phyloP scores from a whole-genome alignment of 257 asterid genomes.

The Craterostigma plantagineum region DNA sequence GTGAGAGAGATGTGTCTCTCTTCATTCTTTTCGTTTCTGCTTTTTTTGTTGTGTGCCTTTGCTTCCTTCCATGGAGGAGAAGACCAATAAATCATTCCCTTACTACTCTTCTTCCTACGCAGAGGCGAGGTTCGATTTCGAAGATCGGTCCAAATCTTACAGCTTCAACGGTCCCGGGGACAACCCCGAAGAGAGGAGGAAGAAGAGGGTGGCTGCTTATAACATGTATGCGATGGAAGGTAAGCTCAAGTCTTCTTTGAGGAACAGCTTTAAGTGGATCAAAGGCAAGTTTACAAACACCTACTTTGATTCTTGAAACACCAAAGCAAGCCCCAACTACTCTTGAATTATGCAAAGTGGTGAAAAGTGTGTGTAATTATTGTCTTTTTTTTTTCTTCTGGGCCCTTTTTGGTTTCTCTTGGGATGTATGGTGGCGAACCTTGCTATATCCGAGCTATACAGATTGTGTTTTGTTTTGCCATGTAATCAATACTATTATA shows the following conservation, averaged over 20 bases:
- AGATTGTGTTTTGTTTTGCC: too few species aligned
- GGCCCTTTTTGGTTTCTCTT: too few species aligned
- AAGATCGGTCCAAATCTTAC: slow-evolving; percentile 48
- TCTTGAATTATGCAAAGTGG: too few species aligned
- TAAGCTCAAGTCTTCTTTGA: slow-evolving; percentile 64
- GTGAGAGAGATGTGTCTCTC: neutral
- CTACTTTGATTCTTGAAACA: slow-evolving; percentile 19
- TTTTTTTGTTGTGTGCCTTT: too few species aligned
- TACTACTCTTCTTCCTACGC: slow-evolving; percentile 54
- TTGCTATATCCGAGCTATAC: too few species aligned
- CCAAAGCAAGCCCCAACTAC: too few species aligned
- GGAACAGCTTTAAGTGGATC: slow-evolving; percentile 86
- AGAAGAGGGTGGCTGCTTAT: slow-evolving; percentile 66
- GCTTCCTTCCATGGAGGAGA: slow-evolving; percentile 45
- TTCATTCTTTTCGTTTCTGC: neutral
- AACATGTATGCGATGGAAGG: slow-evolving; percentile 69
- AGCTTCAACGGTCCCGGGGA: slow-evolving; percentile 80
- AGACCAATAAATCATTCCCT: slow-evolving; percentile 59
- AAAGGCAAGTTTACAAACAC: slow-evolving; percentile 52
- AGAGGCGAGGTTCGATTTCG: slow-evolving; percentile 55
- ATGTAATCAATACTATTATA: too few species aligned
- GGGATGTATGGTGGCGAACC: too few species aligned
- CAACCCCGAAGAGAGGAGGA: slow-evolving; percentile 62
- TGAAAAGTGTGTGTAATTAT: too few species aligned
- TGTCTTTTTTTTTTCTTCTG: too few species aligned